Conservation (phyloP, 2,329 filamentous ascomycete genomes). For the Didymella lethalis region DNA sequence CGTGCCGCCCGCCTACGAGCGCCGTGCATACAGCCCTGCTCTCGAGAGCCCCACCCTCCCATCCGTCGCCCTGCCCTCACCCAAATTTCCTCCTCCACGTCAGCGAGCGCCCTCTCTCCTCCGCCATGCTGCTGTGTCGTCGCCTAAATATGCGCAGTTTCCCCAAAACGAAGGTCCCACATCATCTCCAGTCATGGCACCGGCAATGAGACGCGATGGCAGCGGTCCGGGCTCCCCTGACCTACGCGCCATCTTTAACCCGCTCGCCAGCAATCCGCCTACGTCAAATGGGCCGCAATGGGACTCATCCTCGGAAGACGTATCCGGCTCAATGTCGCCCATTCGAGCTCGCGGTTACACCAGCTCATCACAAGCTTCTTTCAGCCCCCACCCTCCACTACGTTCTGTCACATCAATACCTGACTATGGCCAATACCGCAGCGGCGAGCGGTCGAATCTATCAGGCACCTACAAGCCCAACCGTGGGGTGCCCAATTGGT, state of each 20-base stretch:
- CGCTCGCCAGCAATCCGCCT: slow-evolving; percentile 47
- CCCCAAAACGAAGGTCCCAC: slow-evolving; percentile 30
- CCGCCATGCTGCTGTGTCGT: slow-evolving; percentile 43
- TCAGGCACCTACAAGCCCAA: slow-evolving; percentile 50
- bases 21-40: slow-evolving; percentile 41
- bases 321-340: slow-evolving; percentile 23
- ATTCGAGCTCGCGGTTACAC: slow-evolving; percentile 45
- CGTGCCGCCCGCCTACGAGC: slow-evolving; percentile 36
- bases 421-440: slow-evolving; percentile 44
- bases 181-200: slow-evolving; percentile 39
- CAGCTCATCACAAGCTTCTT: slow-evolving; percentile 40
- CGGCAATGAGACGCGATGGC: slow-evolving; percentile 34
- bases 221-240: slow-evolving; percentile 42
- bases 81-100: slow-evolving; percentile 52
- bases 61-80: slow-evolving; percentile 47
- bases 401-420: slow-evolving; percentile 50
- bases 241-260: slow-evolving; percentile 45
- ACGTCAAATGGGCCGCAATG: slow-evolving; percentile 35
- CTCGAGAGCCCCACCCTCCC: slow-evolving; percentile 44
- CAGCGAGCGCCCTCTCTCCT: slow-evolving; percentile 54
- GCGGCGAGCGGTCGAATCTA: slow-evolving; percentile 38
- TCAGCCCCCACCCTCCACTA: slow-evolving; percentile 37
- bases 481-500: slow-evolving; percentile 48
- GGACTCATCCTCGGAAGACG: slow-evolving; percentile 37
- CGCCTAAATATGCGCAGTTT: slow-evolving; percentile 37